These are phyloP conservation scores for Annulohypoxylon stygium DNA, from an alignment of 495 filamentous ascomycete species.

Conservation along the genomic window DNA sequence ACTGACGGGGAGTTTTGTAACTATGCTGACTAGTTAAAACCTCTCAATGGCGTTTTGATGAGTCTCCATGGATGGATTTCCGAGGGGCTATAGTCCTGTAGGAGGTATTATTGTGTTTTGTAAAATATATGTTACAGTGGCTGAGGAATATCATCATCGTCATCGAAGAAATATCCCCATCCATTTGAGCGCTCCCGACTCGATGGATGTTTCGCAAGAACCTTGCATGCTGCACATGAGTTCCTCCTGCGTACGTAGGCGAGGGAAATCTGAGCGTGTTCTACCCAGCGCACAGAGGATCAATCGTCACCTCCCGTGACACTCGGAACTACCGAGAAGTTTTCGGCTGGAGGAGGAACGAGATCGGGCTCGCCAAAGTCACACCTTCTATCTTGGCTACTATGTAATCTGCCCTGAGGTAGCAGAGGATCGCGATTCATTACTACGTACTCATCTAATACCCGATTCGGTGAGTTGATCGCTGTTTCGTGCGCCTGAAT, in stretches of 20 bases:
- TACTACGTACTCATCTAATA: slow-evolving; percentile 8
- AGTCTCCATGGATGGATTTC: neutral
- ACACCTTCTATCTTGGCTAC: slow-evolving; percentile 13
- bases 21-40: neutral
- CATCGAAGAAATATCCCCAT: slow-evolving; percentile 10
- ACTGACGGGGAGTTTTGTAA: neutral
- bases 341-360: slow-evolving; percentile 34
- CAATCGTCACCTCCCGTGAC: slow-evolving; percentile 34
- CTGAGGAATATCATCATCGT: slow-evolving; percentile 16
- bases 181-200: slow-evolving; percentile 24
- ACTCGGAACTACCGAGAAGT: slow-evolving; percentile 40
- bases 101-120: neutral
- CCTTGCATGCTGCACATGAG: slow-evolving; percentile 39
- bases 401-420: slow-evolving; percentile 1
- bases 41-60: neutral
- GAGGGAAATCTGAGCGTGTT: slow-evolving; percentile 21
- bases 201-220: slow-evolving; percentile 35
- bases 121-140: slow-evolving; percentile 2
- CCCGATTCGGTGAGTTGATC: slow-evolving; percentile 4
- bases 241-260: slow-evolving; percentile 35
- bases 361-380: slow-evolving; percentile 16
- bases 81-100: slow-evolving; percentile 6
- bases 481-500: slow-evolving; percentile 2
- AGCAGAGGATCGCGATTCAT: slow-evolving; percentile 24
- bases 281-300: slow-evolving; percentile 21